phyloP scores from a whole-genome alignment of 768 basidiomycete species.

The Tylopilus plumbeoviolaceoides region DNA sequence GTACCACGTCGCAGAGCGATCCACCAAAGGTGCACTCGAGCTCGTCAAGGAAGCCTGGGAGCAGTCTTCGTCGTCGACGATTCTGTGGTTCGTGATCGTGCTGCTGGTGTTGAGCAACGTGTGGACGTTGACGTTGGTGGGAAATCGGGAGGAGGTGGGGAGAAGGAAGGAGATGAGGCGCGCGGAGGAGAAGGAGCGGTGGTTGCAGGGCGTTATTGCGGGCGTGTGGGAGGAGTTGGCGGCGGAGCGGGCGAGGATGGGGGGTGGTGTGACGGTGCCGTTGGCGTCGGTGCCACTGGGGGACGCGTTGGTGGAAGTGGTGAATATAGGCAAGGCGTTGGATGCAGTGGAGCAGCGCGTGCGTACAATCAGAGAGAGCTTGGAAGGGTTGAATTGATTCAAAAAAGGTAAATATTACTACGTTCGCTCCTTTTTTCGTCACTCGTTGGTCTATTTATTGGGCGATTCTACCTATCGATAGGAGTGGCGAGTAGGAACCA shows the following conservation, averaged over 20 bases:
- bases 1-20: slow-evolving; percentile 63
- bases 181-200: slow-evolving; percentile 67
- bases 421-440: too few relatives aligned
- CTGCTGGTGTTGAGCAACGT: slow-evolving; percentile 73
- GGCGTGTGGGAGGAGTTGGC: slow-evolving; percentile 71
- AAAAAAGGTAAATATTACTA: background rate
- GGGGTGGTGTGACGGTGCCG: slow-evolving; percentile 13
- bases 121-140: slow-evolving; percentile 55
- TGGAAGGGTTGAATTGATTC: slow-evolving; percentile 32
- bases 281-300: slow-evolving; percentile 18
- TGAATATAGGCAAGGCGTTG: slow-evolving; percentile 45
- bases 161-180: slow-evolving; percentile 46
- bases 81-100: slow-evolving; percentile 70
- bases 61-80: slow-evolving; percentile 65
- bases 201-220: slow-evolving; percentile 68
- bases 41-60: slow-evolving; percentile 79
- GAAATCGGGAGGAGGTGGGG: slow-evolving; percentile 43
- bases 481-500: too few relatives aligned
- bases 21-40: slow-evolving; percentile 69
- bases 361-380: slow-evolving; percentile 40
- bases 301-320: slow-evolving; percentile 46
- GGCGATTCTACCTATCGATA: too few relatives aligned
- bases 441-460: background rate
- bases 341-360: slow-evolving; percentile 58
- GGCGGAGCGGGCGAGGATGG: slow-evolving; percentile 35